phyloP scores from a whole-genome alignment of 2,329 filamentous ascomycete genomes.

The Arthrobotrys sphaeroides region DNA sequence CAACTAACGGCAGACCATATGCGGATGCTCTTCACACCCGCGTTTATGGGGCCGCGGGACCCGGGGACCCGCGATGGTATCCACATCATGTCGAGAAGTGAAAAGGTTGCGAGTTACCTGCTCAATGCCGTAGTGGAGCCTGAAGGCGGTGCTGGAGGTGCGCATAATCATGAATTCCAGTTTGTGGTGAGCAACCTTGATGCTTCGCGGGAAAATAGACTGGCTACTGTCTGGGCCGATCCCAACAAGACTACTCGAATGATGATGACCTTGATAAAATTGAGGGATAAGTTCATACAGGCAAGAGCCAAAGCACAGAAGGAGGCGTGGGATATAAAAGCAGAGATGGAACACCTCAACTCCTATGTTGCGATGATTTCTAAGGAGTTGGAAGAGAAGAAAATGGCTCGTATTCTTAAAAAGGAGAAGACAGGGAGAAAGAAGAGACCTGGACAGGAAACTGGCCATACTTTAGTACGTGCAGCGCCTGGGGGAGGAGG shows the following conservation, averaged over 20 bases:
- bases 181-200: slow-evolving; percentile 26
- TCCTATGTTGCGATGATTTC: slow-evolving; percentile 8
- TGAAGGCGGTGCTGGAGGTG: not conserved
- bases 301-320: not conserved
- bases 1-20: slow-evolving; percentile 30
- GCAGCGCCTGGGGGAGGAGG: not conserved
- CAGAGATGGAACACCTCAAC: slow-evolving; percentile 10
- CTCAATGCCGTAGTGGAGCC: slow-evolving; percentile 20
- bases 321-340: slow-evolving; percentile 20
- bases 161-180: slow-evolving; percentile 5
- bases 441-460: not conserved
- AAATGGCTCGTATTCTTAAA: not conserved
- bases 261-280: slow-evolving; percentile 6
- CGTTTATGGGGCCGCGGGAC: slow-evolving; percentile 2
- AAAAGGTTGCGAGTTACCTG: slow-evolving; percentile 26
- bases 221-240: slow-evolving; percentile 28
- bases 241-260: slow-evolving; percentile 38
- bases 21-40: slow-evolving; percentile 14
- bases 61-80: not conserved
- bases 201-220: slow-evolving; percentile 8
- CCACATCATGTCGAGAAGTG: slow-evolving; percentile 16
- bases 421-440: not conserved
- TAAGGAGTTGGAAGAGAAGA: not conserved
- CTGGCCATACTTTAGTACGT: not conserved
- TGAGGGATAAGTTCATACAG: slow-evolving; percentile 6